phyloP scores from a whole-genome alignment of 2,329 filamentous ascomycete species.

The Stagonosporopsis chrysanthemi region DNA sequence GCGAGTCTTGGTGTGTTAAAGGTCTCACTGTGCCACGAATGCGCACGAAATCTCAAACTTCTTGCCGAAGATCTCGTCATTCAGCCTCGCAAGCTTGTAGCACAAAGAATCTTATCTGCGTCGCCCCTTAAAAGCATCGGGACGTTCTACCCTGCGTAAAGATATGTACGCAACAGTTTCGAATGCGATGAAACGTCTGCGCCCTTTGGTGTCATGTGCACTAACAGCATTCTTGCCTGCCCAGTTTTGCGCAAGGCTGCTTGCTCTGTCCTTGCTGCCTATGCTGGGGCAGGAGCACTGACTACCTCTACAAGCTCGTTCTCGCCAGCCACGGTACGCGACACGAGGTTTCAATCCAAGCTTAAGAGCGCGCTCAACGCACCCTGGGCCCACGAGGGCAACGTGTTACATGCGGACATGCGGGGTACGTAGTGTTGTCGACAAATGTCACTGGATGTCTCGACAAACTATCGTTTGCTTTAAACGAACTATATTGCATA shows the following conservation, averaged over 20 bases:
- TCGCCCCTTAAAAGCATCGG: not conserved
- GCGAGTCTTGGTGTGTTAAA: not conserved
- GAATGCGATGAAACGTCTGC: not conserved
- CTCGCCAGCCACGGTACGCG: slow-evolving; percentile 13
- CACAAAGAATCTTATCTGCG: not conserved
- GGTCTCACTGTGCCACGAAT: not conserved
- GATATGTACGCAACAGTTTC: slow-evolving; percentile 1
- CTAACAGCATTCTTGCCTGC: slow-evolving; percentile 3
- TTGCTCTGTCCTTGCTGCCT: slow-evolving; percentile 7
- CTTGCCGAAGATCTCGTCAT: not conserved
- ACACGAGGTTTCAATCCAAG: slow-evolving; percentile 16
- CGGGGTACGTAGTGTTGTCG: slow-evolving; percentile 29
- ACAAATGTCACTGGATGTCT: slow-evolving; percentile 10
- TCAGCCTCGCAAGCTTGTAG: slow-evolving; percentile 7
- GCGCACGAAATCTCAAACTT: not conserved
- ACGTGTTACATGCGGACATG: slow-evolving; percentile 19
- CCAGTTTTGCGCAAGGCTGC: slow-evolving; percentile 6
- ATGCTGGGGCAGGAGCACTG: not conserved
- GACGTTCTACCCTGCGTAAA: slow-evolving; percentile 4
- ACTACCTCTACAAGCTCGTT: slow-evolving; percentile 13
- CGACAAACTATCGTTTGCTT: not conserved
- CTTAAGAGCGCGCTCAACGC: slow-evolving; percentile 15
- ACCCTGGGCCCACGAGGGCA: slow-evolving; percentile 16
- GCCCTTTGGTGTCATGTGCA: slow-evolving; percentile 7
- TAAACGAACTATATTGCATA: not conserved